Conservation (phyloP, 257 asterid species). For the Eucommia ulmoides region DNA sequence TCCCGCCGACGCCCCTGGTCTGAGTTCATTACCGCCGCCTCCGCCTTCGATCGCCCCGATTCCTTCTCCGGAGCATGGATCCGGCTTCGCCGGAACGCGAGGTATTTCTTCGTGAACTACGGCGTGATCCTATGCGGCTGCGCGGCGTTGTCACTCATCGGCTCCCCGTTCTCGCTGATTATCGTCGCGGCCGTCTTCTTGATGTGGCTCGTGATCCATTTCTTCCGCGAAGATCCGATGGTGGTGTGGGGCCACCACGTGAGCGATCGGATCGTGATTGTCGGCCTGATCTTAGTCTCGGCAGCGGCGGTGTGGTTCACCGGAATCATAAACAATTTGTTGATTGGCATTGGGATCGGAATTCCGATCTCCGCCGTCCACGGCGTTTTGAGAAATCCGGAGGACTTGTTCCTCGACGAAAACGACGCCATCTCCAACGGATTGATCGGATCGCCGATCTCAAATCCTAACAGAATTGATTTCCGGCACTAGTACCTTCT, state of each 20-base stretch:
- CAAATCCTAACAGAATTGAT: constrained; percentile 11
- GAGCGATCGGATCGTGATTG: constrained; percentile 35
- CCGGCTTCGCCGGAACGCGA: constrained; percentile 42
- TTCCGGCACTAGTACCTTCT: too few species aligned
- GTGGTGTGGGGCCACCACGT: constrained; percentile 39
- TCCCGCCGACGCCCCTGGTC: constrained; percentile 72
- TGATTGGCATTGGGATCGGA: constrained; percentile 47
- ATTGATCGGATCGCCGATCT: constrained; percentile 22
- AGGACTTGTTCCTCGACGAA: constrained; percentile 62
- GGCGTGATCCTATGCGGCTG: constrained; percentile 30
- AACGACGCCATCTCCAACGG: constrained; percentile 49
- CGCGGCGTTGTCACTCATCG: constrained; percentile 46
- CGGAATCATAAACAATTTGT: constrained; percentile 33
- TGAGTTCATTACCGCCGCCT: constrained; percentile 40
- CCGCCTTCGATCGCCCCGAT: constrained; percentile 37
- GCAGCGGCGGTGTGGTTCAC: constrained; percentile 26
- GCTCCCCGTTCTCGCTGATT: constrained; percentile 36
- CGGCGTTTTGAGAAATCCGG: constrained; percentile 52
- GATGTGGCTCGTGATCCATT: constrained; percentile 50
- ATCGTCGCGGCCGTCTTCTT: constrained; percentile 27
- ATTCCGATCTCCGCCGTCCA: constrained; percentile 29
- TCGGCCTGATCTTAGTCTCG: constrained; percentile 27
- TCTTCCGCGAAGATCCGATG: constrained; percentile 72
- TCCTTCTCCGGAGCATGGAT: constrained; percentile 38
- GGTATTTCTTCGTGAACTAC: constrained; percentile 55